Evolutionary conservation across 768 basidiomycete genomes (phyloP), one percentile per base, ranked within the genome.

Genomic region (Chalciporus pseudorubinellus): DNA sequence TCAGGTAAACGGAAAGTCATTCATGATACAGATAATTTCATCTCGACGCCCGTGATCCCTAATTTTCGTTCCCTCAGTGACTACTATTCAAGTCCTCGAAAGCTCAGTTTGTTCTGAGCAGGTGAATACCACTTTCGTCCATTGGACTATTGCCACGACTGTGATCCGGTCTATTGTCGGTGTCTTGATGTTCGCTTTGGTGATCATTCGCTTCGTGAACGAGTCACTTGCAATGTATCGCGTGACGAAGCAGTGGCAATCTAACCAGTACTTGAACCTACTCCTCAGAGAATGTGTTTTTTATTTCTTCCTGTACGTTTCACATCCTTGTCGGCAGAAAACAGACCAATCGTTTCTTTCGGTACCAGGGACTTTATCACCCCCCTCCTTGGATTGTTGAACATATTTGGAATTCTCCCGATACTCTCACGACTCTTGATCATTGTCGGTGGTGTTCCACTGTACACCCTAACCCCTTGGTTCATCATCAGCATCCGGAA

Each of bases 401-500:
- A 19, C 7, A 44, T 8, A 5, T 36, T 36, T 31, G 28, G 11
- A n/a, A 4, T 1, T 31, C 18, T 36, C 1, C 34, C 34, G 4
- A n/a, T 29, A 12, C 9, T 36, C 1, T 16, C 34, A n/a, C 34
- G n/a, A 16, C 4, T 26, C 26, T 16, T 26, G 19, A 16, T 36
- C 6, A 3, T 36, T 16, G 3, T 36, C 34, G 34, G 16, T 36
- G 34, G 34, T 0, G 34, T 36, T 16, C 34, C 34, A 8, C 6
- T 36, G 34, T 36, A 8, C 14, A 36, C 9, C 5, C 14, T 36
- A 16, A 36, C 34, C 10, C 34, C 34, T n/a, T 16, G n/a, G 6
- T 36, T 36, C 19, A 50, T 57, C 29, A 33, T 51, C 26, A 50
- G 53, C 13, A 26, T 56, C 12, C 55, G 41, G 16, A 24, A 24